These are phyloP conservation scores for Haematococcus sp. DNA, from an alignment of 139 green algal species.

Conservation along the genomic window DNA sequence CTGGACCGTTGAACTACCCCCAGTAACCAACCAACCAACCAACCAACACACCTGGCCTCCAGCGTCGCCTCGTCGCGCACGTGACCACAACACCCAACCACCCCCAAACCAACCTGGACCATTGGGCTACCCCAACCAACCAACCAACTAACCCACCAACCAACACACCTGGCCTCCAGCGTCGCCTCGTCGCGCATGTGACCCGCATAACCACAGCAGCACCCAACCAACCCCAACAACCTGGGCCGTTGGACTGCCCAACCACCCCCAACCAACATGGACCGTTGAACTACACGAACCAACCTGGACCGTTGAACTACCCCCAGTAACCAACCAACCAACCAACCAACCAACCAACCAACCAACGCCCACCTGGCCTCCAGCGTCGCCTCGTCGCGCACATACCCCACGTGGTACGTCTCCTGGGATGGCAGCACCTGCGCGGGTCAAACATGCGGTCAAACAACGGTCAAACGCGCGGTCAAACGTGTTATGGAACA, in stretches of 20 bases:
- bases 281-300: neutral
- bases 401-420: slow-evolving; percentile 91
- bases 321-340: neutral
- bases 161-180: no score
- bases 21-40: neutral
- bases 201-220: no score
- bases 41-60: slow-evolving; percentile 46
- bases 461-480: no score
- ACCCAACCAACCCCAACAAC: no score
- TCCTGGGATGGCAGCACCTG: slow-evolving; percentile 69
- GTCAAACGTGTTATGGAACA: no score
- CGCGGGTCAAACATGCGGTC: neutral
- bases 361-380: slow-evolving; percentile 41
- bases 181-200: no score
- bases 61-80: slow-evolving; percentile 85
- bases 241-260: no score
- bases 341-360: neutral
- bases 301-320: neutral
- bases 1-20: neutral
- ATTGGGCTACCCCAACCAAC: no score
- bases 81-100: no score
- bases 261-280: no score
- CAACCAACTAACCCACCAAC: no score
- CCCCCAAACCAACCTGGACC: no score
- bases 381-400: slow-evolving; percentile 83